phyloP scores from a whole-genome alignment of 768 basidiomycete species.

The Coprinopsis marcescibilis region DNA sequence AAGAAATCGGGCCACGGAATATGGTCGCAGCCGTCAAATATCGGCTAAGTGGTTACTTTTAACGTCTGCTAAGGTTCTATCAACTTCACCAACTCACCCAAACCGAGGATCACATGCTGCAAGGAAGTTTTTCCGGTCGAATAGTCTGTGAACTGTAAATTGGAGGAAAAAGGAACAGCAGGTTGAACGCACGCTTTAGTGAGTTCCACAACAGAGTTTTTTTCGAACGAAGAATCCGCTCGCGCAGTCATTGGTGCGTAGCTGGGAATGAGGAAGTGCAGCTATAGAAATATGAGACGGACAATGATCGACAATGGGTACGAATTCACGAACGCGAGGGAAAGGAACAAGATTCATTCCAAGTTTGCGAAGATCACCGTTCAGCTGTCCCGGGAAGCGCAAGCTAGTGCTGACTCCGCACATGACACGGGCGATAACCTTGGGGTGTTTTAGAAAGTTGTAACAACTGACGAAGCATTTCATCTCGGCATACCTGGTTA shows the following conservation, averaged over 20 bases:
- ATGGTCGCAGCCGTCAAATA: constrained; percentile 86
- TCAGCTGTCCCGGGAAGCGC: constrained; percentile 90
- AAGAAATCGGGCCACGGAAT: constrained; percentile 78
- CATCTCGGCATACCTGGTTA: constrained; percentile 62
- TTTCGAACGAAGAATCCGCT: constrained; percentile 55
- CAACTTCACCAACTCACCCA: constrained; percentile 42
- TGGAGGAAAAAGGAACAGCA: background rate
- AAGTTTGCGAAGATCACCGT: constrained; percentile 86
- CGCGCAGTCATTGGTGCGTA: constrained; percentile 85
- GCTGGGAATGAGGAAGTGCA: constrained; percentile 95
- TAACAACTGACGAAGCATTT: no score
- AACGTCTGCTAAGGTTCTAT: constrained; percentile 3
- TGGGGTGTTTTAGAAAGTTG: background rate
- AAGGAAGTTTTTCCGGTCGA: constrained; percentile 74
- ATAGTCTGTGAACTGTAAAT: constrained; percentile 42
- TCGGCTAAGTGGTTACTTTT: constrained; percentile 38
- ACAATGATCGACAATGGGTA: background rate
- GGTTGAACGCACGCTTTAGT: constrained; percentile 55
- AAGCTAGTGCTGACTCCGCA: constrained; percentile 89
- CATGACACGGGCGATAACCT: constrained; percentile 88
- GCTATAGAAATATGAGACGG: constrained; percentile 33
- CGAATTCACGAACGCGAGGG: constrained; percentile 64
- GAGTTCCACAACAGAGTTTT: constrained; percentile 58
- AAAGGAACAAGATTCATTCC: constrained; percentile 95
- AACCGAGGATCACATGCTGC: constrained; percentile 79